Base-by-base conservation (phyloP, 257 asterid species). In the Haberlea rhodopensis region DNA sequence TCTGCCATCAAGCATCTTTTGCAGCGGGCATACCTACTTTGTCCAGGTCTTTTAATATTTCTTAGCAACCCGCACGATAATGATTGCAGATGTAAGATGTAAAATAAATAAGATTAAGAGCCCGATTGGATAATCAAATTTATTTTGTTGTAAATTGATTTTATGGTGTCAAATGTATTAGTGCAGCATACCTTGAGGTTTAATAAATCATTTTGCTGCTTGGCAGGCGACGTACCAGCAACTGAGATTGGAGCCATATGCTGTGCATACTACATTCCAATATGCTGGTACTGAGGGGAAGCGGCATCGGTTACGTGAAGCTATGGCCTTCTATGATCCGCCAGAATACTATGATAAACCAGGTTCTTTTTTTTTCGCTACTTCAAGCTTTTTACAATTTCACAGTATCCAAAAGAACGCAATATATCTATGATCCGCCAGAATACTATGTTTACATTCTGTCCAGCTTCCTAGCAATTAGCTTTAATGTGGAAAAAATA, bases 11-110 rank as follows among this genome's bases (percentile, higher is more conserved):
- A 94, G 97, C 83, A 83, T 90, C 53, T 94, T 94, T 81, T 94
- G 99, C 78, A 94, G 97, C 65, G 99, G 99, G 15, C 99, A 94
- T 64, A 90, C 99, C 70, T 94, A 80, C 84, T 94, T 94, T 57
- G 96, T 94, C 72, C 99, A 94, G 97, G 99, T 94, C 58, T 59
- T 61, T 67, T 21, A 16, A 26, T 2, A 65, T 60, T 40, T 66
- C 28, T 32, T 24, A 5, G 6, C 22, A 6, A 11, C 10, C 21
- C 62, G 18, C 56, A 51, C 51, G 19, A 19, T 16, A 3, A 8
- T 46, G 24, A 51, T 13, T 51, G 59, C 25, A 31, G 28, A 61
- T 61, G 52, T 52, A 22, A 43, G 32, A 71, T 52, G 9, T 65
- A 15, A 68, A 13, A 15, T 48, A 55, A 32, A 54, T n/a, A 8